phyloP scores from a whole-genome alignment of 139 green algal genomes.

The Closterium sp. region DNA sequence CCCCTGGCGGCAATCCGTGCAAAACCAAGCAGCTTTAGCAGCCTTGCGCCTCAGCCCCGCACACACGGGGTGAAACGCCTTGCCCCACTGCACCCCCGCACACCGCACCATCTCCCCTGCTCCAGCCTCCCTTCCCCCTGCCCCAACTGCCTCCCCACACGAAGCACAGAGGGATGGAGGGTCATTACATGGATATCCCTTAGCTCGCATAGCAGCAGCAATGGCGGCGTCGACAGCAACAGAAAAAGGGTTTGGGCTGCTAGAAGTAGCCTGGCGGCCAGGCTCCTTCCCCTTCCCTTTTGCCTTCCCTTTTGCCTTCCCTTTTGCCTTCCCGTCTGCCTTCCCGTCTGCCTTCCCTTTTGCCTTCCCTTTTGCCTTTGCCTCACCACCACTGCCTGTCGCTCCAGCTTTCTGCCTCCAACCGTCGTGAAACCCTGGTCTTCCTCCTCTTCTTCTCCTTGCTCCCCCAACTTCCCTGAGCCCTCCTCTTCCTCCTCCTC shows the following conservation, averaged over 20 bases:
- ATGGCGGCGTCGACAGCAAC: neutral
- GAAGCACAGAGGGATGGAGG: too few relatives aligned
- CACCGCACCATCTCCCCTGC: neutral
- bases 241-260: too few relatives aligned
- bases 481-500: neutral
- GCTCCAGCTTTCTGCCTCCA: neutral
- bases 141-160: neutral
- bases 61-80: slow-evolving; percentile 56
- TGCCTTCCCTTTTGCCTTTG: too few relatives aligned
- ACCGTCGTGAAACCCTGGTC: neutral
- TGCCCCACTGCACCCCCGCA: neutral
- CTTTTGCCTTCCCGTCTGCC: too few relatives aligned
- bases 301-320: too few relatives aligned
- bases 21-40: slow-evolving; percentile 84
- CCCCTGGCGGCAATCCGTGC: neutral
- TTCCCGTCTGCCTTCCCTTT: too few relatives aligned
- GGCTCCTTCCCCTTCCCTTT: too few relatives aligned
- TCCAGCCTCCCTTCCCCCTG: neutral
- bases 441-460: neutral
- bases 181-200: too few relatives aligned
- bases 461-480: neutral
- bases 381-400: neutral
- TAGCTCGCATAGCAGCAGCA: too few relatives aligned
- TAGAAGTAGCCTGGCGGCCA: too few relatives aligned
- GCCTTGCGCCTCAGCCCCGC: slow-evolving; percentile 97